Percentiles rank a stretch among this genome's conserved stretches.
These are phyloP conservation scores for Mortierella sp. DNA, from an alignment of 371 early-diverging fungal species.

Conservation along the genomic window DNA sequence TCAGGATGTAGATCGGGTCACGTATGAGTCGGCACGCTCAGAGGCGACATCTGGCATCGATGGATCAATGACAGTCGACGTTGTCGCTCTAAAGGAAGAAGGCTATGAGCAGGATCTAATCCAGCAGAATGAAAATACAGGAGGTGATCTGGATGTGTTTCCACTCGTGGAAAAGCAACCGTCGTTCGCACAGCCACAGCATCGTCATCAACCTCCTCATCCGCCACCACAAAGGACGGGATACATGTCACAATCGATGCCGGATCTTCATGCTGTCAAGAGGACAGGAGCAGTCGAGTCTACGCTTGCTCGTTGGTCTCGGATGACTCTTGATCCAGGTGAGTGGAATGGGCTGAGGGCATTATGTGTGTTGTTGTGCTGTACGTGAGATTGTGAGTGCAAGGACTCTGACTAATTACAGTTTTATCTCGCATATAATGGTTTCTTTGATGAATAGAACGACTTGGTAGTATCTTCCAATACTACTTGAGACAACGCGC, in stretches of 20 bases:
- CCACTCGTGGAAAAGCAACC: background rate
- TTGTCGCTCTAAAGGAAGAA: background rate
- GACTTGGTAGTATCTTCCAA: slow-evolving; percentile 25
- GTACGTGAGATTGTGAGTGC: background rate
- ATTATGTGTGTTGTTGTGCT: background rate
- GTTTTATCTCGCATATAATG: too few relatives aligned
- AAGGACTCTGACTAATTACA: background rate
- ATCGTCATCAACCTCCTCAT: background rate
- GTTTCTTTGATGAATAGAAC: too few relatives aligned
- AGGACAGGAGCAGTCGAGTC: background rate
- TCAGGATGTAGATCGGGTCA: background rate
- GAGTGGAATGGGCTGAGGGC: background rate
- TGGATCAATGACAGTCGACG: background rate
- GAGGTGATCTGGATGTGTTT: background rate
- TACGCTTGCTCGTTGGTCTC: slow-evolving; percentile 13
- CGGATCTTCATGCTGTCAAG: slow-evolving; percentile 1
- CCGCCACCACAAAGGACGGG: background rate
- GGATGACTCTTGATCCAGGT: slow-evolving; percentile 27
- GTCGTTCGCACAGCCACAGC: background rate
- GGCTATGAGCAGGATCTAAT: background rate
- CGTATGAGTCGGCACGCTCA: background rate
- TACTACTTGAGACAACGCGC: slow-evolving; percentile 27
- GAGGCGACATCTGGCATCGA: background rate
- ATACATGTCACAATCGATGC: background rate
- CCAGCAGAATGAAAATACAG: background rate